Evolutionary conservation across 23 red algal genomes (phyloP).

Genomic region (Gracilariopsis chorda): DNA sequence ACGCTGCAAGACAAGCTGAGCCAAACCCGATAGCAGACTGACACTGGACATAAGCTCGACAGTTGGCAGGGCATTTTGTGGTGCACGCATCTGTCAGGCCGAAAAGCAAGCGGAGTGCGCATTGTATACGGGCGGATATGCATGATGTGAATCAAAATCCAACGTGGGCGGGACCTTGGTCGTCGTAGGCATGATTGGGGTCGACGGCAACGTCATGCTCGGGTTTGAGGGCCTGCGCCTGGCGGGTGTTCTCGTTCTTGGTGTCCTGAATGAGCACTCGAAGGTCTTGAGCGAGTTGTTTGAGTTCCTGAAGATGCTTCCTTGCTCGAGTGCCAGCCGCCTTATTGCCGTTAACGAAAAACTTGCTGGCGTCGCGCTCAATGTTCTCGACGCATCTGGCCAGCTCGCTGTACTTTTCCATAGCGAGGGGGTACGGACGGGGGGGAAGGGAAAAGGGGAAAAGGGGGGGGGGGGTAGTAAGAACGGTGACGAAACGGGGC

Average conservation of each 20-base stretch:
- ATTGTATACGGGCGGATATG: too few relatives aligned
- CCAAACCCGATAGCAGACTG: too few relatives aligned
- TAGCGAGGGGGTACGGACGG: background rate
- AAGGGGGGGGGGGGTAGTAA: background rate
- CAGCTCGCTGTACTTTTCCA: slow-evolving; percentile 60
- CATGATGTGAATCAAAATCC: too few relatives aligned
- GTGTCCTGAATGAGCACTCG: slow-evolving; percentile 72
- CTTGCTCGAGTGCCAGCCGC: slow-evolving; percentile 78
- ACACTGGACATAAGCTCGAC: too few relatives aligned
- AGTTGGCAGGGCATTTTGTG: too few relatives aligned
- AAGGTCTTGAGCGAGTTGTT: slow-evolving; percentile 78
- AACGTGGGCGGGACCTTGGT: background rate
- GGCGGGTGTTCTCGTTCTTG: slow-evolving; percentile 63
- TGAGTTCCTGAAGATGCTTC: slow-evolving; percentile 83
- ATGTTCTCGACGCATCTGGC: slow-evolving; percentile 50
- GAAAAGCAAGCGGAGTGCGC: too few relatives aligned
- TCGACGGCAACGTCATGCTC: slow-evolving; percentile 5
- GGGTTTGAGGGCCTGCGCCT: background rate
- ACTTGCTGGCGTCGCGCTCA: slow-evolving; percentile 64
- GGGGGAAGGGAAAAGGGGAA: background rate
- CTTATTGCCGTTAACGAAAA: slow-evolving; percentile 84
- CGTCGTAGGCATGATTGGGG: background rate
- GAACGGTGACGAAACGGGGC: too few relatives aligned
- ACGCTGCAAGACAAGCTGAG: too few relatives aligned
- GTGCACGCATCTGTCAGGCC: too few relatives aligned